Evolutionary conservation across 108 stramenopile genomes (phyloP), one percentile per base, ranked within the genome.

Genomic region (Cyclotella choctawhatcheeana): DNA sequence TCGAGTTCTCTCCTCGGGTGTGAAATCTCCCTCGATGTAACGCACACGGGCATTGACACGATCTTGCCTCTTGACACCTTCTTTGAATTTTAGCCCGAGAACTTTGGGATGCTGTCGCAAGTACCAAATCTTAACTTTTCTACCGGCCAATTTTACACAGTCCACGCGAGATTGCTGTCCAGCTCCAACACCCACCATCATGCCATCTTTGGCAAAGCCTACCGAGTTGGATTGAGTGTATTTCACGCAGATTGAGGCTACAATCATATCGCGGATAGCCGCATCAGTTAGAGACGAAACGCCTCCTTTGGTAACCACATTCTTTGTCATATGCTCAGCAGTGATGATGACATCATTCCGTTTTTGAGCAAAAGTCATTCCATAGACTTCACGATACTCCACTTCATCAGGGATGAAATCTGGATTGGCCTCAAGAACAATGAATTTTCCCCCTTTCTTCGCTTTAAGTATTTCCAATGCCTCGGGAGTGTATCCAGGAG

Each of bases 161-260:
- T 99, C 99, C 1, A 99, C 99, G 44, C 99, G 95, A 69, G 89
- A 92, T 86, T 99, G 99, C 81, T 99, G 99, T 20, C 99, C 99
- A 27, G 99, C 99, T 29, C 99, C 99, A n/a, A 99, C 97, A 22
- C 99, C 99, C 21, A 99, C 94, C 97, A 99, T 97, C 96, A 97
- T 97, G 32, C 99, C 99, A 66, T 93, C 85, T 78, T 89, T 92
- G 71, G 97, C 95, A 74, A 97, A 99, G 3, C 97, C 98, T 6
- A 99, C 97, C 3, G 89, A 90, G 82, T 99, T 99, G 68, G 76
- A 81, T 84, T 99, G 99, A 13, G 99, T 99, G 88, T 99, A 99
- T 88, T 99, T 99, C 86, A 97, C 70, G 56, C 97, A 92, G 68
- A 99, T 98, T 35, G 93, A 91, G 18, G 98, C 99, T 7, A 99